A percentile compares a stretch with the other conserved stretches of the same genome.
Conservation (phyloP, 192 early-diverging fungal species). For the Gamsiella multidivaricata region DNA sequence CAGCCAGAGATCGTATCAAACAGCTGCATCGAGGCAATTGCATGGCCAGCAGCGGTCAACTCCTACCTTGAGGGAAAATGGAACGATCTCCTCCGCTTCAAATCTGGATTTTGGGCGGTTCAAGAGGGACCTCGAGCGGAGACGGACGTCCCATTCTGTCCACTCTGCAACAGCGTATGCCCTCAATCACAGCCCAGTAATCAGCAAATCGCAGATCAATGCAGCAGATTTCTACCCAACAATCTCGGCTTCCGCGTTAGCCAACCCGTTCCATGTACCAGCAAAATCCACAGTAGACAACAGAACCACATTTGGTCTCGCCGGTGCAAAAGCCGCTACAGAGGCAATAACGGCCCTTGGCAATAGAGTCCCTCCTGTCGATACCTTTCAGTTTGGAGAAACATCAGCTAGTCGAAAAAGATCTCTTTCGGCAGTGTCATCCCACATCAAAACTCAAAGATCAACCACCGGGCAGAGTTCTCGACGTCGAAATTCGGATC, state of each 20-base stretch:
- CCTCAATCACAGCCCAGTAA: not conserved
- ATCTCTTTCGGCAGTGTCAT: conserved; percentile 9
- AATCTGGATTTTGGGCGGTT: conserved; percentile 44
- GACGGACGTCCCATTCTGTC: conserved; percentile 6
- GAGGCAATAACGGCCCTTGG: not conserved
- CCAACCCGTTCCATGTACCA: not conserved
- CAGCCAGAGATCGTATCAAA: not conserved
- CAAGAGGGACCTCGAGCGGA: conserved; percentile 36
- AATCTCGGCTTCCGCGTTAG: not conserved
- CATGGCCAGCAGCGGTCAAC: not conserved
- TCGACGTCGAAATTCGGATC: not conserved
- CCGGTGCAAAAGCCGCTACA: not conserved
- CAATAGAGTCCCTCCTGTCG: no score
- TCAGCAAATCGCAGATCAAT: not conserved
- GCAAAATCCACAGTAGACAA: not conserved
- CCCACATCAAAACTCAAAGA: not conserved
- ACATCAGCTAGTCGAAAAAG: conserved; percentile 18
- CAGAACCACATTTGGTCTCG: not conserved
- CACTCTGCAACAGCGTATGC: not conserved
- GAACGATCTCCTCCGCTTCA: not conserved
- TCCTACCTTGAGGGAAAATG: not conserved
- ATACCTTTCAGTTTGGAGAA: conserved; percentile 12
- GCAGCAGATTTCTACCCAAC: not conserved
- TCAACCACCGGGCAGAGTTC: not conserved
- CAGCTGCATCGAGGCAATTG: not conserved